These are phyloP conservation scores for Chionographis japonica DNA, from an alignment of 106 monocot genomes.

Conservation along the genomic window DNA sequence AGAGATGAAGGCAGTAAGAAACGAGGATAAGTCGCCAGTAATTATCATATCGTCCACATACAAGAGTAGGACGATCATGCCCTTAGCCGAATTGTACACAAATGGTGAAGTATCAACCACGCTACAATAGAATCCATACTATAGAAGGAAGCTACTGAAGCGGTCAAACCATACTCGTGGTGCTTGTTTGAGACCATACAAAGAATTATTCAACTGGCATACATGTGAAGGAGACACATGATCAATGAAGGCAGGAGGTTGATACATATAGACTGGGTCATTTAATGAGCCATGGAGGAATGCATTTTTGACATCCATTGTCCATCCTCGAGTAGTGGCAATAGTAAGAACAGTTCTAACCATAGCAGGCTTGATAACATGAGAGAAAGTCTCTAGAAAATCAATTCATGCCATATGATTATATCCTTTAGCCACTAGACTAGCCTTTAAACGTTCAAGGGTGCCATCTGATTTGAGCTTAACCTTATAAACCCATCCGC, in stretches of 20 bases:
- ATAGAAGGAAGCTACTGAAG: too few species aligned
- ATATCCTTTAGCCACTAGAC: not conserved
- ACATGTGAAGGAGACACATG: too few species aligned
- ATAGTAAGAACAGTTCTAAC: not conserved
- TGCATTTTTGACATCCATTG: not conserved
- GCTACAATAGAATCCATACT: too few species aligned
- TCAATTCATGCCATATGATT: not conserved
- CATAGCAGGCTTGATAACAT: not conserved
- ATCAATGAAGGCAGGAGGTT: not conserved
- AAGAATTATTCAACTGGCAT: too few species aligned
- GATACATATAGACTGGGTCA: not conserved
- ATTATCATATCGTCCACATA: too few species aligned
- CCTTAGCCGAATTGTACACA: too few species aligned
- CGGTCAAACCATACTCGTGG: too few species aligned
- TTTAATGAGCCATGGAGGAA: not conserved
- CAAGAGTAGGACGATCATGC: too few species aligned
- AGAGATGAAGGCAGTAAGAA: too few species aligned
- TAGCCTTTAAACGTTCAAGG: not conserved
- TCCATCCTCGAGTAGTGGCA: not conserved
- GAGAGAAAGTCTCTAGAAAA: not conserved
- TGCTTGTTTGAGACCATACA: too few species aligned
- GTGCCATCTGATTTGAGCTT: not conserved
- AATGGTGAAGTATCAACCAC: too few species aligned
- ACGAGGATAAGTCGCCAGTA: too few species aligned
- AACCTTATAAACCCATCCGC: not conserved